phyloP scores from a whole-genome alignment of 495 filamentous ascomycete species.

The Cercophora scortea region DNA sequence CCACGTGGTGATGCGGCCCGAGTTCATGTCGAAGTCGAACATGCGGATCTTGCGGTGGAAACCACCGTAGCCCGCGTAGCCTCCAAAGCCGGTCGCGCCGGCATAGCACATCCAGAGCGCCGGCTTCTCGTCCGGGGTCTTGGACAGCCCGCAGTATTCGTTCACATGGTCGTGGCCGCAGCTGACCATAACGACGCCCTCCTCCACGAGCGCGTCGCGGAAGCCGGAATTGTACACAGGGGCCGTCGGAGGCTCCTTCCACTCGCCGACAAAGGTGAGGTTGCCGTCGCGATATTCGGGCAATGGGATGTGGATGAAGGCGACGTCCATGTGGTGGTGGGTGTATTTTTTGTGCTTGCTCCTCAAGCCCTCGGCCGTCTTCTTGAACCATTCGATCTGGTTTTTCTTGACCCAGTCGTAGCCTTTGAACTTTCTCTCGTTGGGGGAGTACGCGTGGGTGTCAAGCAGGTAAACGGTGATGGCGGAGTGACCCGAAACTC shows the following conservation, averaged over 20 bases:
- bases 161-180: conserved; percentile 97
- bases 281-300: conserved; percentile 64
- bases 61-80: conserved; percentile 83
- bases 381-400: conserved; percentile 91
- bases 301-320: conserved; percentile 95
- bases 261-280: conserved; percentile 50
- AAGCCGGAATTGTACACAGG: conserved; percentile 84
- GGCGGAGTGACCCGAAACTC: conserved; percentile 72
- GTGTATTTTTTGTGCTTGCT: conserved; percentile 69
- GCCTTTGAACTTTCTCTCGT: conserved; percentile 74
- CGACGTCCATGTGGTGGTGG: conserved; percentile 89
- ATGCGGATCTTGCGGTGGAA: conserved; percentile 79
- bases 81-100: conserved; percentile 81
- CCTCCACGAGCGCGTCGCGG: conserved; percentile 73
- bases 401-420: conserved; percentile 95
- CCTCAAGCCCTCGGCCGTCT: conserved; percentile 60
- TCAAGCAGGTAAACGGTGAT: conserved; percentile 91
- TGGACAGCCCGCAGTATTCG: conserved; percentile 80
- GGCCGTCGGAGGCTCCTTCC: conserved; percentile 73
- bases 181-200: conserved; percentile 77
- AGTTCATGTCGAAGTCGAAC: conserved; percentile 88
- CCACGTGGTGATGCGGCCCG: conserved; percentile 79
- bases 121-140: conserved; percentile 45
- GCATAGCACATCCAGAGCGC: conserved; percentile 99
- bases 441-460: conserved; percentile 85